These are phyloP conservation scores for Stachybotrys elegans DNA, from an alignment of 2,329 filamentous ascomycete species.

Conservation along the genomic window DNA sequence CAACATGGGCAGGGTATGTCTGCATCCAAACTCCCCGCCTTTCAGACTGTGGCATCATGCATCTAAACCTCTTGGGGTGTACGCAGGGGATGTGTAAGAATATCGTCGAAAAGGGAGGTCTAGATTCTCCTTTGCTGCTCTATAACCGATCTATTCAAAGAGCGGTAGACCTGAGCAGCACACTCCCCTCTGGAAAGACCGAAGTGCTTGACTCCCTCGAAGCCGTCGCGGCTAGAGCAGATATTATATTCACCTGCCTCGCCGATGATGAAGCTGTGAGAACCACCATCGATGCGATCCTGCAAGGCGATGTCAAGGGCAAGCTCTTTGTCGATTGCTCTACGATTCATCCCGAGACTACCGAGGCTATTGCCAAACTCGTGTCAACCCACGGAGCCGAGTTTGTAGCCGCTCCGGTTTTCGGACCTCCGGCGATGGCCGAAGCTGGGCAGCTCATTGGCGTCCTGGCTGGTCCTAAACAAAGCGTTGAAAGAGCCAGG, in stretches of 20 bases:
- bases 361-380: constrained; percentile 56
- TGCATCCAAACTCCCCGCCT: too few relatives aligned
- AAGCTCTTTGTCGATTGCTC: constrained; percentile 87
- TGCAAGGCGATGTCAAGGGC: constrained; percentile 50
- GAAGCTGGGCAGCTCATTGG: constrained; percentile 66
- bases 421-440: constrained; percentile 66
- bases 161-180: constrained; percentile 56
- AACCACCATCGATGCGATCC: constrained; percentile 51
- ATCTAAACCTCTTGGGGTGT: too few relatives aligned
- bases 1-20: constrained; percentile 75
- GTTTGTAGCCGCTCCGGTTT: constrained; percentile 69
- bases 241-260: constrained; percentile 79
- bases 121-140: constrained; percentile 67
- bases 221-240: constrained; percentile 62
- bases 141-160: constrained; percentile 74
- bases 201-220: constrained; percentile 58
- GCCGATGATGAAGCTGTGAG: constrained; percentile 72
- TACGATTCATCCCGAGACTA: constrained; percentile 80
- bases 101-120: constrained; percentile 69
- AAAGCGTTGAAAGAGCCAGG: constrained; percentile 56
- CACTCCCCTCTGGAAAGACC: constrained; percentile 56
- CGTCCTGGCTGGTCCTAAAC: constrained; percentile 63
- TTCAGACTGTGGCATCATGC: too few relatives aligned
- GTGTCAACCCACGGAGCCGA: constrained; percentile 57
- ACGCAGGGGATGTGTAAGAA: constrained; percentile 77